Conservation (phyloP, 768 basidiomycete genomes). For the Tylopilus rubrobrunneus region DNA sequence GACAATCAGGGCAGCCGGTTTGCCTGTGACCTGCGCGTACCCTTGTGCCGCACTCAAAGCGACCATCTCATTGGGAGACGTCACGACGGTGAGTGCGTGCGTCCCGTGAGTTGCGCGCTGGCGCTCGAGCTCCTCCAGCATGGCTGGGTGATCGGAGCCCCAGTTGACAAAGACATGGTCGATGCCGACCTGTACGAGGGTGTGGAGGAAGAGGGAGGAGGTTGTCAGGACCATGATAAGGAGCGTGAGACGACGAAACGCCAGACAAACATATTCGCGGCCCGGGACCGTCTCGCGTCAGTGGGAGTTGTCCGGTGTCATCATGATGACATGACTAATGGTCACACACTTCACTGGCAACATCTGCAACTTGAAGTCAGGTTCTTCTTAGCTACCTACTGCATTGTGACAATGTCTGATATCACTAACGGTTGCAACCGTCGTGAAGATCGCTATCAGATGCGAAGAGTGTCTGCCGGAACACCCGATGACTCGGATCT, state of each 20-base stretch:
- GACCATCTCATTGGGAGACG: conserved; percentile 76
- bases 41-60: conserved; percentile 71
- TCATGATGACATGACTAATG: too few species aligned
- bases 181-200: conserved; percentile 53
- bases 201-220: conserved; percentile 57
- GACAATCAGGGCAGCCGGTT: conserved; percentile 67
- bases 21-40: conserved; percentile 61
- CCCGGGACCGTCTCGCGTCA: too few species aligned
- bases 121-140: conserved; percentile 65
- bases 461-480: too few species aligned
- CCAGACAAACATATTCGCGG: too few species aligned
- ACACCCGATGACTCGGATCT: too few species aligned
- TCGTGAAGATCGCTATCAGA: too few species aligned
- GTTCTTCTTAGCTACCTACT: too few species aligned
- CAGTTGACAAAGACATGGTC: conserved; percentile 73
- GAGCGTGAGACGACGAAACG: neutral
- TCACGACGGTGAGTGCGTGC: conserved; percentile 51
- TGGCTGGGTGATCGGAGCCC: conserved; percentile 71
- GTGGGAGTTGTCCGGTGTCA: too few species aligned
- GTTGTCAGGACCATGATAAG: conserved; percentile 45
- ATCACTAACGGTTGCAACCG: too few species aligned
- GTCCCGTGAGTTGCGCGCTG: conserved; percentile 39
- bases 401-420: too few species aligned
- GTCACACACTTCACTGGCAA: too few species aligned
- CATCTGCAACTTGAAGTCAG: too few species aligned